A percentile compares a stretch with the other conserved stretches of the same genome.
Evolutionary conservation across 2,329 filamentous ascomycete species (phyloP).

Genomic region (Pseudogymnoascus sp.): DNA sequence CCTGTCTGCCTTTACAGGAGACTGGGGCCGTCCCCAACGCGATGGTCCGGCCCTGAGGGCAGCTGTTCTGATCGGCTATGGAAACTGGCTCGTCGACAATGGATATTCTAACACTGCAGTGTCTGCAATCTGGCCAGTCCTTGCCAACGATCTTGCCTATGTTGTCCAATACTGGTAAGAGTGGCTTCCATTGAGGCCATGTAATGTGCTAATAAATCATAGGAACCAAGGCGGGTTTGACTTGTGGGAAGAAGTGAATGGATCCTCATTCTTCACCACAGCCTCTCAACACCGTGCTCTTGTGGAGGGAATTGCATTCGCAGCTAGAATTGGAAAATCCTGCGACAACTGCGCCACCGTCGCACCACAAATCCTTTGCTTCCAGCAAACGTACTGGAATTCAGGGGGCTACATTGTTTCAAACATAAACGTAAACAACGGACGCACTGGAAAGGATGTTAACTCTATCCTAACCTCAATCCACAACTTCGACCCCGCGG

Average conservation of each 20-base stretch:
- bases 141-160: conserved; percentile 69
- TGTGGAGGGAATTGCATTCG: conserved; percentile 59
- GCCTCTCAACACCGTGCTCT: conserved; percentile 62
- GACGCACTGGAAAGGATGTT: conserved; percentile 61
- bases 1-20: conserved; percentile 51
- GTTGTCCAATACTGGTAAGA: conserved; percentile 60
- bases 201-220: conserved; percentile 3
- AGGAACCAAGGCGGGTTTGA: conserved; percentile 56
- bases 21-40: conserved; percentile 72
- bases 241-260: conserved; percentile 74
- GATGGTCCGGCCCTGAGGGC: conserved; percentile 74
- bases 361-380: conserved; percentile 65
- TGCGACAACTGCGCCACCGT: conserved; percentile 55
- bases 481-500: conserved; percentile 62
- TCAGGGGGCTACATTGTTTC: conserved; percentile 53
- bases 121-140: conserved; percentile 61
- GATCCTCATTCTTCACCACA: conserved; percentile 73
- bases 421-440: conserved; percentile 58
- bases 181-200: neutral
- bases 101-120: conserved; percentile 40
- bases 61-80: conserved; percentile 64
- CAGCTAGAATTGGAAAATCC: conserved; percentile 52
- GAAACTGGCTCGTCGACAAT: conserved; percentile 62
- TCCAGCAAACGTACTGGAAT: conserved; percentile 67
- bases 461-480: conserved; percentile 63